A percentile compares a stretch with the other conserved stretches of the same genome.
These are phyloP conservation scores for Plasmodium coatneyi DNA, from an alignment of 169 alveolate genomes.

Conservation along the genomic window DNA sequence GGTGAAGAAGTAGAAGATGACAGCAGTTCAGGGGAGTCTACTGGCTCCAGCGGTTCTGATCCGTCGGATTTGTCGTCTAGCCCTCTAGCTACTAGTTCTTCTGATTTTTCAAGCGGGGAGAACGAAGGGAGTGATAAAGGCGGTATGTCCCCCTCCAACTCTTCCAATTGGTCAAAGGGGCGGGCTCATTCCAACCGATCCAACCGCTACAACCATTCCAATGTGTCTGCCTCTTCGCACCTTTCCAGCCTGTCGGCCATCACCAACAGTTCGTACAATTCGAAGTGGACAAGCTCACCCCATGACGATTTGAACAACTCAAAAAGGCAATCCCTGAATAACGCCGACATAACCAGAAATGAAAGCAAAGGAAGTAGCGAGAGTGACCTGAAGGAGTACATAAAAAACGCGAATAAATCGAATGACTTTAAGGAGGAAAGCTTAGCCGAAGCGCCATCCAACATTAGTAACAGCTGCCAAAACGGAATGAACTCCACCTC, in stretches of 20 bases:
- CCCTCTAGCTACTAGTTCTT: neutral
- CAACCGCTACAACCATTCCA: neutral
- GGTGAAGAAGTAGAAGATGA: neutral
- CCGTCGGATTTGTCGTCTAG: neutral
- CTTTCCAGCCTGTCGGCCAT: neutral
- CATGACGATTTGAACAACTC: neutral
- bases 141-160: neutral
- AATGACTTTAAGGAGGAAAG: constrained; percentile 1
- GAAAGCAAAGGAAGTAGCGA: constrained; percentile 7
- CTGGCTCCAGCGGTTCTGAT: neutral
- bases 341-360: neutral
- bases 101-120: neutral
- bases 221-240: neutral
- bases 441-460: neutral
- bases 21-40: neutral
- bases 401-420: constrained; percentile 16
- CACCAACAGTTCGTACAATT: neutral
- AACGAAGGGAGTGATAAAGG: neutral
- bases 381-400: constrained; percentile 32
- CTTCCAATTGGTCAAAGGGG: neutral
- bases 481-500: neutral
- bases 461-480: neutral
- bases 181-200: neutral
- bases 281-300: neutral
- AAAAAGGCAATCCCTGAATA: neutral